Evolutionary conservation across 2,329 filamentous ascomycete genomes (phyloP), one percentile per base, ranked within the genome.

Genomic region (Sclerotinia trifoliorum): DNA sequence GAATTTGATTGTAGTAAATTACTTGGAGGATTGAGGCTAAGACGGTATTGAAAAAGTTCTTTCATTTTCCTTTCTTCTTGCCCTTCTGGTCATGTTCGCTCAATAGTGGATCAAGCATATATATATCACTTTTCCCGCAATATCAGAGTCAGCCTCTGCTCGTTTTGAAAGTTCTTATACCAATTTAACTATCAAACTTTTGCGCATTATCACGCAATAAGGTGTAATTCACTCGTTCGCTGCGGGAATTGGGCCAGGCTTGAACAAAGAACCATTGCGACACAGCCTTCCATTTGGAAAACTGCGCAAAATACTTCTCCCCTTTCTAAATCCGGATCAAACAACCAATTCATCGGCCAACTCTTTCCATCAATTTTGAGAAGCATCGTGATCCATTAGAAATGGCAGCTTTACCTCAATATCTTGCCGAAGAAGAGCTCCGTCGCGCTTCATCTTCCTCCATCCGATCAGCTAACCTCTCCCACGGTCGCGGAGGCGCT

Each of bases 401-500:
- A 51, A 76, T 75, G 71, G 72, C 74, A 32, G 74, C 74, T 35
- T 32, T 75, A 26, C 70, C 72, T 42, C 54, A 70, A 29, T 46
- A 67, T 26, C 46, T 76, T 66, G 55, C 54, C 19, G 68, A 74
- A 13, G 63, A 67, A 42, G 71, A 60, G 39, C 70, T 72, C 61
- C 70, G 71, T 32, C 67, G 67, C 60, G 71, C 72, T 49, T 72
- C 72, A n/a, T 71, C 69, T 29, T 71, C 71, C 4, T 69, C 66
- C 13, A 68, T 68, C n/a, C 56, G 70, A 52, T 60, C 63, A 11
- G 68, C 52, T 13, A 69, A 66, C 24, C 56, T 74, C 5, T 92
- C 90, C 52, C 88, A 91, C 75, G 91, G 92, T 74, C 90, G 91
- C 71, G 92, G 91, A 76, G 91, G 92, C 77, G 91, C 91, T 71